These are phyloP conservation scores for Azolla pinnata DNA, from an alignment of 75 land plant genomes.

Conservation along the genomic window DNA sequence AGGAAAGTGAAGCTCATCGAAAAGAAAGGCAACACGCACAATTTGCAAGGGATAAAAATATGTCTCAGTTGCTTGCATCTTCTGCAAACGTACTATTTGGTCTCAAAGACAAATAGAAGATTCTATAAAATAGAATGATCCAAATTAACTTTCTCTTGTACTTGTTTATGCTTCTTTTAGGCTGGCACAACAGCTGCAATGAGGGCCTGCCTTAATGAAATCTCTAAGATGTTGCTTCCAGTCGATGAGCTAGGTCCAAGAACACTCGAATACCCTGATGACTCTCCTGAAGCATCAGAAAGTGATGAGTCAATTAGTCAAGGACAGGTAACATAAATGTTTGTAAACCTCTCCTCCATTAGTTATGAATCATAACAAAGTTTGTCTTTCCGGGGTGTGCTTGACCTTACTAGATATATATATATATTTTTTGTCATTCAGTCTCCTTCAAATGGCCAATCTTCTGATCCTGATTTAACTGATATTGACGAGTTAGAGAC, in stretches of 20 bases:
- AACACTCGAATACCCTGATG: neutral
- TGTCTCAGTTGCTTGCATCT: constrained; percentile 3
- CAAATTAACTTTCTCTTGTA: neutral
- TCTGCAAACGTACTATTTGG: constrained; percentile 6
- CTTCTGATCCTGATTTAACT: constrained; percentile 6
- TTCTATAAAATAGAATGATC: neutral
- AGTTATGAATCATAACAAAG: neutral
- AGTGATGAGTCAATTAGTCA: neutral
- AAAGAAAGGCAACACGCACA: constrained; percentile 35
- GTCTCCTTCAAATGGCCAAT: constrained; percentile 24
- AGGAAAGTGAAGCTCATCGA: constrained; percentile 47
- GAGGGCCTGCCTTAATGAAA: neutral
- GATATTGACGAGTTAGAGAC: neutral
- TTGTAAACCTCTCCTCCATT: neutral
- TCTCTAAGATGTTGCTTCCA: neutral
- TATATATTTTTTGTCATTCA: constrained; percentile 8
- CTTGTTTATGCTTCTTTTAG: constrained; percentile 1
- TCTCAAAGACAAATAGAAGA: neutral
- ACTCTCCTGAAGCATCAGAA: neutral
- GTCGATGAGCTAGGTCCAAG: constrained; percentile 3
- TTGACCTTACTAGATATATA: neutral
- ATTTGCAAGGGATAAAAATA: constrained; percentile 24
- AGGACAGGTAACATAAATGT: neutral
- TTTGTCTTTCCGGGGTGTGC: neutral
- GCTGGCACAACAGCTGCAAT: neutral